A percentile compares a stretch with the other conserved stretches of the same genome.
These are phyloP conservation scores for Phylloporus arenicola DNA, from an alignment of 768 basidiomycete species.

Conservation along the genomic window DNA sequence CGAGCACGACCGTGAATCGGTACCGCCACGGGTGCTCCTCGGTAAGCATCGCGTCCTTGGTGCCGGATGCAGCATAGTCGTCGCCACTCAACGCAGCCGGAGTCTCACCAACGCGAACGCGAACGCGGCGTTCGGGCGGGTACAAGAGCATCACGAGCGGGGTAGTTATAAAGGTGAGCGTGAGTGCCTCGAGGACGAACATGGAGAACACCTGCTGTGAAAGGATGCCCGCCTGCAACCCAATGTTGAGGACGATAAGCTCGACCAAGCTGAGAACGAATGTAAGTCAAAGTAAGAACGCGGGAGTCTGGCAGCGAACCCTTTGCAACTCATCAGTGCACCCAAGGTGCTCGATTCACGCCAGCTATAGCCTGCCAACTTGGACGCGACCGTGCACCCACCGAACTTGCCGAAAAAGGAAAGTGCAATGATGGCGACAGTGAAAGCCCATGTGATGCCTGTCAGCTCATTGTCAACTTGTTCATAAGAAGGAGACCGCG, in stretches of 20 bases:
- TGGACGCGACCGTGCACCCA: constrained; percentile 71
- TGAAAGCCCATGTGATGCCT: constrained; percentile 87
- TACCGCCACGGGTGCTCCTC: constrained; percentile 38
- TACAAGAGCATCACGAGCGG: constrained; percentile 66
- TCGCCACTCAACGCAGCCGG: constrained; percentile 24
- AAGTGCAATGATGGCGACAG: constrained; percentile 67
- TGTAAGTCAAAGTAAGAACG: neutral
- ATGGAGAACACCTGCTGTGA: constrained; percentile 80
- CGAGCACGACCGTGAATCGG: constrained; percentile 80
- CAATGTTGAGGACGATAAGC: constrained; percentile 94
- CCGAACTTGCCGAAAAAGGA: constrained; percentile 89
- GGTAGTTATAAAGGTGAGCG: constrained; percentile 83
- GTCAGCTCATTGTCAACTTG: neutral
- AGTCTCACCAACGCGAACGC: constrained; percentile 38
- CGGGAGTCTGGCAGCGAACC: constrained; percentile 37
- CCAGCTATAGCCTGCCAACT: constrained; percentile 64
- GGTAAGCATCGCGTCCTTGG: constrained; percentile 3
- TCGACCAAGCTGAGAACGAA: constrained; percentile 65
- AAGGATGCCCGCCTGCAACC: constrained; percentile 75
- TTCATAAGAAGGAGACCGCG: neutral
- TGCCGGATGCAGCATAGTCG: constrained; percentile 22
- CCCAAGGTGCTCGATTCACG: constrained; percentile 84
- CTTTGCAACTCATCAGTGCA: constrained; percentile 93
- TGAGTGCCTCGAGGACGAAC: constrained; percentile 84
- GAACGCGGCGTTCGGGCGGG: constrained; percentile 55